Evolutionary conservation across 441 rosid genomes (phyloP).

Genomic region (Sinapis alba): DNA sequence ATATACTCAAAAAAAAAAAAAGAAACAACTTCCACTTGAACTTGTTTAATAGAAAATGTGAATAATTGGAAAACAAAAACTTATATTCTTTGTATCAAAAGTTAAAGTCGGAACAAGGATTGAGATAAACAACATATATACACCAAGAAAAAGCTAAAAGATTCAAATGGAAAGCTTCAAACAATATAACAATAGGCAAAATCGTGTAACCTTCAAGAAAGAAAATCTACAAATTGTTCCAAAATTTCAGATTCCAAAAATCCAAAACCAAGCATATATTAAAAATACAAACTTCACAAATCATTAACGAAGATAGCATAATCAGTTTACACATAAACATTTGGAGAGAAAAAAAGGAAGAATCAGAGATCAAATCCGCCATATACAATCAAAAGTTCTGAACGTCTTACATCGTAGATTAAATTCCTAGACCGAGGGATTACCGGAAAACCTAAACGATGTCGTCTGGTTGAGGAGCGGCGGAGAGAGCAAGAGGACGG

Average conservation of each 20-base stretch:
- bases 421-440: conserved; percentile 5
- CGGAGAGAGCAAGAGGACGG: conserved; percentile 68
- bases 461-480: conserved; percentile 39
- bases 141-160: neutral
- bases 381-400: conserved; percentile 30
- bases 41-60: neutral
- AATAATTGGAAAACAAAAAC: neutral
- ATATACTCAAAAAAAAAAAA: neutral
- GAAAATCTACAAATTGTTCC: neutral
- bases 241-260: neutral
- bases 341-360: neutral
- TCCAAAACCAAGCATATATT: neutral
- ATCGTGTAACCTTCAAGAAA: neutral
- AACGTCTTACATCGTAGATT: conserved; percentile 20
- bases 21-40: neutral
- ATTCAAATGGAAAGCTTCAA: neutral
- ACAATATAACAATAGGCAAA: neutral
- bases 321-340: conserved; percentile 1
- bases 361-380: conserved; percentile 19
- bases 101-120: neutral
- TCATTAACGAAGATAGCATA: conserved; percentile 1
- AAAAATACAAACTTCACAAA: conserved; percentile 15
- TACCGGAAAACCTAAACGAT: conserved; percentile 34
- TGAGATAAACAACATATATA: neutral
- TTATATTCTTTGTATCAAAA: neutral